Evolutionary conservation across 805 yeast genomes (phyloP), one percentile per base, ranked within the genome.

Genomic region (Lipomyces sp.): DNA sequence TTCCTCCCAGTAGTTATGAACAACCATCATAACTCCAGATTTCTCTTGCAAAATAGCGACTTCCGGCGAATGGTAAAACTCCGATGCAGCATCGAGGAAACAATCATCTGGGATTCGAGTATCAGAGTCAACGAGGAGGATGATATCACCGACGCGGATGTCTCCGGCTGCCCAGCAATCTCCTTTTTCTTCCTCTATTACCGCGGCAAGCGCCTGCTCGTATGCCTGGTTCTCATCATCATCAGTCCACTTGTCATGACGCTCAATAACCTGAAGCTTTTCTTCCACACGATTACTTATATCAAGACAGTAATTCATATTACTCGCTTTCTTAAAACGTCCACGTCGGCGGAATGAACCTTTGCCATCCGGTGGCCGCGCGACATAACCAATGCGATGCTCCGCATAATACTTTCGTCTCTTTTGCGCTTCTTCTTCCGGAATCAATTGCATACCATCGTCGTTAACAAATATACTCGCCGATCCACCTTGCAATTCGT

Each of bases 361-460:
- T 18, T 62, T n/a, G n/a, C 64, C 65, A 24, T 62, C 57, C n/a
- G 64, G 64, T 7, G 65, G 65, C 7, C 65, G 55, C 7, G 65
- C 57, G 11, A 62, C 65, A 30, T 48, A 62, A 13, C 65, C 65
- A 48, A 62, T 62, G 34, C 18, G 6, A 29, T 62, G 50, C 5
- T 62, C 62, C 15, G 50, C 57, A 39, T 62, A 62, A 30, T 62
- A 62, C 4, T 24, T 24, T 24, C 65, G 54, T n/a, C 65, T 50
- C 37, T 13, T 11, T 11, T 45, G 64, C 13, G 60, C 62, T 7
- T 48, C 57, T 35, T 59, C 57, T 34, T 34, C 62, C 33, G 55
- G 39, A 34, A 62, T 37, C 51, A 59, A 37, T 33, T 62, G 65
- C 65, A 62, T 62, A 15, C 65, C 65, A 24, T 62, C 65, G 53